Percentiles rank a stretch among this genome's conserved stretches.
Evolutionary conservation across 306 rosid species (phyloP).

Genomic region (Lablab purpureus): DNA sequence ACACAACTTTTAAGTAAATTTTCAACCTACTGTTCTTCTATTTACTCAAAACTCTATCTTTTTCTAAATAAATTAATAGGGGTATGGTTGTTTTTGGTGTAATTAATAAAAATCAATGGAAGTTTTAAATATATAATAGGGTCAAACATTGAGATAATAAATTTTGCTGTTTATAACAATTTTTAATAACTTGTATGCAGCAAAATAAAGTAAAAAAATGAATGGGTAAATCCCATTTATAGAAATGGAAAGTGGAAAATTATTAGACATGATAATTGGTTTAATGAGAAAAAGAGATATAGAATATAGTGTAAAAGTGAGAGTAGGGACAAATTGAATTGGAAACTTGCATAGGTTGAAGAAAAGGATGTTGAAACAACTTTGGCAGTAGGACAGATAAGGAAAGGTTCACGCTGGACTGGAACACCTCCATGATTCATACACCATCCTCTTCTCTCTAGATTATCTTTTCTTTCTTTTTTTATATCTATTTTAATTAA

Average conservation of each 20-base stretch:
- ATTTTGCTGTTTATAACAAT: no score
- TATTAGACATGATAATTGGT: neutral
- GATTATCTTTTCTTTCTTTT: neutral
- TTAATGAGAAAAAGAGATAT: neutral
- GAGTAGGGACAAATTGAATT: constrained; percentile 12
- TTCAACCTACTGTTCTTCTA: no score
- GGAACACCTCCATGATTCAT: neutral
- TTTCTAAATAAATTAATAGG: no score
- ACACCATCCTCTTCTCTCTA: neutral
- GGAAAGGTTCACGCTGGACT: constrained; percentile 20
- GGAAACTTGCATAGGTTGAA: neutral
- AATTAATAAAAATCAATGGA: no score
- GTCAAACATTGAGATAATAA: no score
- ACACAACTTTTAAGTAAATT: no score
- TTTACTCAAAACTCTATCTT: no score
- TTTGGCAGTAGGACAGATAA: constrained; percentile 1
- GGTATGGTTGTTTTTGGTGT: no score
- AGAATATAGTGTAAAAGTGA: neutral
- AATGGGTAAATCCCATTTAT: neutral
- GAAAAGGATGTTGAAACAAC: constrained; percentile 42
- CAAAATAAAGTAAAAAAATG: neutral
- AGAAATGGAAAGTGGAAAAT: neutral
- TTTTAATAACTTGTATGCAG: no score
- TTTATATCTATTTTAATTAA: neutral
- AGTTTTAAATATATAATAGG: no score